These are phyloP conservation scores for Podospora australis DNA, from an alignment of 495 filamentous ascomycete species.

Conservation along the genomic window DNA sequence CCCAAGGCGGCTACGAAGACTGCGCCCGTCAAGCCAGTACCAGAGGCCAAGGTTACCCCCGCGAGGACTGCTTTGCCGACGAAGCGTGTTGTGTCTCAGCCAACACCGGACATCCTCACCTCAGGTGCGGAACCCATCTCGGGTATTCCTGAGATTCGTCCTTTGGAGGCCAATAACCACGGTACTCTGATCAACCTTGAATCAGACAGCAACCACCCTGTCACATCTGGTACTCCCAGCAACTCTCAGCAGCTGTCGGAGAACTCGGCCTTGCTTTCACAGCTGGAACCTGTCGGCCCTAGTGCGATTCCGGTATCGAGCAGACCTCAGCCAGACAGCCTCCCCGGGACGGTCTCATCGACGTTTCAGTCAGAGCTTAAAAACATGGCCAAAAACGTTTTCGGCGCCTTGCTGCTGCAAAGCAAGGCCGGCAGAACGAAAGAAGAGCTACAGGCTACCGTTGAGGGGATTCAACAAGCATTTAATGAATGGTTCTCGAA, in stretches of 20 bases:
- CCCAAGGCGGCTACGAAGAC: neutral
- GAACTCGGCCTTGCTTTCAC: neutral
- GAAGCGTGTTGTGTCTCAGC: neutral
- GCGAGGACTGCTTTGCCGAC: neutral
- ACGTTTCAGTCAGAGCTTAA: neutral
- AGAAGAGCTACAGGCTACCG: neutral
- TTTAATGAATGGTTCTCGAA: too few relatives aligned
- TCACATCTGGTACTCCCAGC: too few relatives aligned
- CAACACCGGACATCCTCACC: neutral
- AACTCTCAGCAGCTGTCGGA: too few relatives aligned
- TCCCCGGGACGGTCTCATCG: neutral
- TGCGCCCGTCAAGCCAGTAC: neutral
- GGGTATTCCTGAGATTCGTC: too few relatives aligned
- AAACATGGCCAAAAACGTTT: neutral
- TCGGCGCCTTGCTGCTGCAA: neutral
- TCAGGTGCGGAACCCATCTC: too few relatives aligned
- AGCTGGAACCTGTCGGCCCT: neutral
- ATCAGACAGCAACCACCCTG: neutral
- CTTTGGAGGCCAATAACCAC: too few relatives aligned
- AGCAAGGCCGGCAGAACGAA: neutral
- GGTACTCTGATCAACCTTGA: neutral
- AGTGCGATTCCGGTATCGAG: neutral
- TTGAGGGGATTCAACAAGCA: neutral
- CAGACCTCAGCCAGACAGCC: neutral
- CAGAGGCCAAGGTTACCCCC: neutral